These are phyloP conservation scores for Tuber indicum DNA, from an alignment of 495 filamentous ascomycete genomes.

Conservation along the genomic window DNA sequence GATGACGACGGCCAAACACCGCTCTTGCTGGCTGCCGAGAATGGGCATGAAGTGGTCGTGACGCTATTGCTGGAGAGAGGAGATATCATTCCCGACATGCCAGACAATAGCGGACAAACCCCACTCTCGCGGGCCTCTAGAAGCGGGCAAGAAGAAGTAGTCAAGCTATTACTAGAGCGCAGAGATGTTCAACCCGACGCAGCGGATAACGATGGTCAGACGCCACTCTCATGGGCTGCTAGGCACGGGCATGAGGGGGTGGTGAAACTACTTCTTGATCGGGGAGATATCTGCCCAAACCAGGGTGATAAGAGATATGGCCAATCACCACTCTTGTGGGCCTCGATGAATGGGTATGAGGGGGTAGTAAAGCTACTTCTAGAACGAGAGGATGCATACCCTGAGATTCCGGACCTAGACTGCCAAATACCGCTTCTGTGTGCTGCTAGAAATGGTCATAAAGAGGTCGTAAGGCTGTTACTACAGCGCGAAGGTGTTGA, in stretches of 20 bases:
- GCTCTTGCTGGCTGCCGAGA: not conserved
- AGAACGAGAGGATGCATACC: not conserved
- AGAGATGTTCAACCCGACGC: not conserved
- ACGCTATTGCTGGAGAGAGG: slow-evolving; percentile 2
- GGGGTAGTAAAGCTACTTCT: slow-evolving; percentile 1
- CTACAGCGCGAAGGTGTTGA: slow-evolving; percentile 1
- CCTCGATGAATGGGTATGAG: slow-evolving; percentile 17
- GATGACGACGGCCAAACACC: not conserved
- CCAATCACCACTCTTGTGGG: slow-evolving; percentile 12
- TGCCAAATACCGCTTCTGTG: not conserved
- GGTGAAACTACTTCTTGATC: slow-evolving; percentile 12
- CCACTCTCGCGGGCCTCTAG: slow-evolving; percentile 10
- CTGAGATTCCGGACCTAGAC: not conserved
- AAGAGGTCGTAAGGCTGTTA: slow-evolving; percentile 16
- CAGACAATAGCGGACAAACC: slow-evolving; percentile 10
- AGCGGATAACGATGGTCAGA: not conserved
- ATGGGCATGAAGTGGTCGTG: slow-evolving; percentile 12
- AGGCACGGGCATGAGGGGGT: slow-evolving; percentile 11
- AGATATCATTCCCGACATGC: not conserved
- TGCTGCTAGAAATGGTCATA: slow-evolving; percentile 15
- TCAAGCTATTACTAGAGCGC: slow-evolving; percentile 9
- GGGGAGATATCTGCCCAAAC: slow-evolving; percentile 5
- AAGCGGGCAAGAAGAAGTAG: slow-evolving; percentile 8
- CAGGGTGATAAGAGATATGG: not conserved
- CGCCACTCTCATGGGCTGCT: slow-evolving; percentile 4